Percentiles rank a stretch among this genome's conserved stretches.
These are phyloP conservation scores for Hypoxylon rickii DNA, from an alignment of 495 filamentous ascomycete genomes.

Conservation along the genomic window DNA sequence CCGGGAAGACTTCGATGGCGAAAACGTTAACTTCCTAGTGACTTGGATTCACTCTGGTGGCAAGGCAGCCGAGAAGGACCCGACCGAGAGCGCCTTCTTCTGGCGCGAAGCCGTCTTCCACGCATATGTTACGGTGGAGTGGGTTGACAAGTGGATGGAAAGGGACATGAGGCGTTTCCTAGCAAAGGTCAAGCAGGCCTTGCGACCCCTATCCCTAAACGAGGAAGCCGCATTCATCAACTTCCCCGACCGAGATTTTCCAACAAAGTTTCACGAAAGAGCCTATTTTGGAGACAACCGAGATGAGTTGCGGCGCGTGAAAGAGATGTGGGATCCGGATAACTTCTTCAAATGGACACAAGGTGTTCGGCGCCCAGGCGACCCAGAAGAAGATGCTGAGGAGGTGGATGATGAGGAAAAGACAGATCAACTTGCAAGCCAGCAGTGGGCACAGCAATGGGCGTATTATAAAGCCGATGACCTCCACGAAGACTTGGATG, in stretches of 20 bases:
- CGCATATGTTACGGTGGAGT: conserved; percentile 36
- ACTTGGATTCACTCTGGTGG: conserved; percentile 22
- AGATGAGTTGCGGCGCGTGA: conserved; percentile 17
- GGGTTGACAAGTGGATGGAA: conserved; percentile 38
- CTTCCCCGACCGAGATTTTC: conserved; percentile 19
- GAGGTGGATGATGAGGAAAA: conserved; percentile 2
- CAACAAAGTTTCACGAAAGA: conserved; percentile 9
- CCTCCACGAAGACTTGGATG: background rate
- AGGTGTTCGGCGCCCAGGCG: conserved; percentile 21
- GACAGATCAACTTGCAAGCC: conserved; percentile 12
- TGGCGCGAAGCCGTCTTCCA: conserved; percentile 34
- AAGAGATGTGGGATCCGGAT: conserved; percentile 23
- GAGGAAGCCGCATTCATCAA: conserved; percentile 22
- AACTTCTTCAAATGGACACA: conserved; percentile 12
- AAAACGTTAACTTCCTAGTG: conserved; percentile 21
- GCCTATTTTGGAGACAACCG: conserved; percentile 29
- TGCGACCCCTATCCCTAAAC: conserved; percentile 18
- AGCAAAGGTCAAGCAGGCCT: conserved; percentile 14
- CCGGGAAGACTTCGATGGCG: conserved; percentile 4
- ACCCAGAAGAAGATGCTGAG: background rate
- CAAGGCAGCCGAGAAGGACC: conserved; percentile 12
- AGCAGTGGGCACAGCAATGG: too few species aligned
- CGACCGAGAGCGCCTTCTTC: conserved; percentile 22
- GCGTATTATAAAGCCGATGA: background rate
- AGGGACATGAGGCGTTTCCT: conserved; percentile 32